phyloP scores from a whole-genome alignment of 2,329 filamentous ascomycete species.

The Dryadomyces quercivorus region DNA sequence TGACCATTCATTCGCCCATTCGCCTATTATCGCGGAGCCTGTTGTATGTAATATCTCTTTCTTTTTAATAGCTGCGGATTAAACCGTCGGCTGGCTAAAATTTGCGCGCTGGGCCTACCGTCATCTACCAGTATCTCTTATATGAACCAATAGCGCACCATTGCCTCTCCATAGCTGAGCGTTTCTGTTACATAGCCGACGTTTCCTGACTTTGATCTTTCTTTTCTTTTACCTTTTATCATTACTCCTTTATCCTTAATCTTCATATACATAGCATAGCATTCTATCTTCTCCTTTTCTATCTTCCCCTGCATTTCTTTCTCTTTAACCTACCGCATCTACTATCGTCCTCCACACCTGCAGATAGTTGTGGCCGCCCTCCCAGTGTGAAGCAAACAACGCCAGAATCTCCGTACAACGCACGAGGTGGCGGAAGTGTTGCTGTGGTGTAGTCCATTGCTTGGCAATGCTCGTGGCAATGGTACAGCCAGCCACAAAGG shows the following conservation, averaged over 20 bases:
- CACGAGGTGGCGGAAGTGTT: neutral
- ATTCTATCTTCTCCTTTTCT: neutral
- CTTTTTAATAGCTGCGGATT: too few relatives aligned
- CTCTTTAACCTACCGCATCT: neutral
- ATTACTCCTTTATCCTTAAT: too few relatives aligned
- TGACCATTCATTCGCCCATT: too few relatives aligned
- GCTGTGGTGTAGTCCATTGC: neutral
- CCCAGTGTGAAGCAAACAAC: constrained; percentile 1
- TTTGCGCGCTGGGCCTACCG: too few relatives aligned
- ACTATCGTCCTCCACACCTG: constrained; percentile 1
- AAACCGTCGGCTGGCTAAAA: too few relatives aligned
- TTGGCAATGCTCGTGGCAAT: neutral
- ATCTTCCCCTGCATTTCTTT: neutral
- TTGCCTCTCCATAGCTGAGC: neutral
- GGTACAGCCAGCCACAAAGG: constrained; percentile 1
- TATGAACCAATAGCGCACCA: too few relatives aligned
- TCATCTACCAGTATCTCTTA: too few relatives aligned
- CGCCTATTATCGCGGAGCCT: too few relatives aligned
- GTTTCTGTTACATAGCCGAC: neutral
- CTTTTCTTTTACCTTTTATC: too few relatives aligned
- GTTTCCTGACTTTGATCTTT: neutral
- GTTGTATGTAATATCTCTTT: too few relatives aligned
- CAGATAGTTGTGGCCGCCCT: constrained; percentile 3
- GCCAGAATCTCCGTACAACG: constrained; percentile 1
- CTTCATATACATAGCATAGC: neutral